phyloP scores from a whole-genome alignment of 768 basidiomycete genomes.

The Trametes punicea region DNA sequence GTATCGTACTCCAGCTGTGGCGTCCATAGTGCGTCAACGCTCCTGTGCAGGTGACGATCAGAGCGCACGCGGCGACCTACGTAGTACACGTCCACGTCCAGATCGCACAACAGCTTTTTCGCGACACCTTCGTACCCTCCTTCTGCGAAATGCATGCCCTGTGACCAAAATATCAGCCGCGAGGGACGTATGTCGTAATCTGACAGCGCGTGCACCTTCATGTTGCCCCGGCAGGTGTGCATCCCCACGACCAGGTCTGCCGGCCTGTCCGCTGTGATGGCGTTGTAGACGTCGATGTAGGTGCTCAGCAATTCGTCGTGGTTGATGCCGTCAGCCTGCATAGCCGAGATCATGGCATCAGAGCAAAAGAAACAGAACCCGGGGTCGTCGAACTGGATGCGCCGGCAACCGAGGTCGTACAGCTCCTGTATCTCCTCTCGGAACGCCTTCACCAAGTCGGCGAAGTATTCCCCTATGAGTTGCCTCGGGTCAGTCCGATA shows the following conservation, averaged over 20 bases:
- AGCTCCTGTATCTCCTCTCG: conserved; percentile 42
- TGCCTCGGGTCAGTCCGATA: not conserved
- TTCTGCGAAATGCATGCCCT: conserved; percentile 52
- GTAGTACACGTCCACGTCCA: conserved; percentile 54
- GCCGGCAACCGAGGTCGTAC: conserved; percentile 41
- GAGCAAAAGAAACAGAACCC: conserved; percentile 60
- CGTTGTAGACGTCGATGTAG: conserved; percentile 61
- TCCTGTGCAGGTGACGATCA: not conserved
- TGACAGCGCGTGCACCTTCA: conserved; percentile 21
- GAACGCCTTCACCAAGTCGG: conserved; percentile 44
- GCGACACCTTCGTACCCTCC: conserved; percentile 56
- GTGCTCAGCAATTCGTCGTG: conserved; percentile 59
- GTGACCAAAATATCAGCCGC: conserved; percentile 38
- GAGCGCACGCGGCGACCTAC: conserved; percentile 21
- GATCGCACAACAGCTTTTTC: conserved; percentile 48
- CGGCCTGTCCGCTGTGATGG: conserved; percentile 47
- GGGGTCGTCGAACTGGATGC: conserved; percentile 46
- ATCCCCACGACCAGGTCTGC: conserved; percentile 50
- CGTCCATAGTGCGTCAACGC: not conserved
- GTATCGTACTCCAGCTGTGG: conserved; percentile 59
- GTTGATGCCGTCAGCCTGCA: conserved; percentile 58
- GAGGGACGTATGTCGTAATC: not conserved
- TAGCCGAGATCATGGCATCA: conserved; percentile 46
- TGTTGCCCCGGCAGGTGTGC: conserved; percentile 55
- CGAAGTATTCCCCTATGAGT: conserved; percentile 40